Evolutionary conservation across 148 eudicot genomes (phyloP).

Genomic region (Salicornia ramosissima): DNA sequence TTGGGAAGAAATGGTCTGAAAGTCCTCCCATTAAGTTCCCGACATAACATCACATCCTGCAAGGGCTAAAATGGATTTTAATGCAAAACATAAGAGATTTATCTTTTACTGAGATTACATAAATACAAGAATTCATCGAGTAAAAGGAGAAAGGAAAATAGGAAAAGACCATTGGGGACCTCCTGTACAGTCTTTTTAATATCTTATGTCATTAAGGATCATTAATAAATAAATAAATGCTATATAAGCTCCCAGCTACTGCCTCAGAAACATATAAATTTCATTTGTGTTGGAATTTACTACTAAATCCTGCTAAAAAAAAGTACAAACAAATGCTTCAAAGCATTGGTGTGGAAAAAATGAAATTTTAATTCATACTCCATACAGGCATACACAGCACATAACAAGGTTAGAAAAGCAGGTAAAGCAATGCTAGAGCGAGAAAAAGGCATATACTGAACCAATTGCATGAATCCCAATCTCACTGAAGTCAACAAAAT

Average conservation of each 20-base stretch:
- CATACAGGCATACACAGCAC: not conserved
- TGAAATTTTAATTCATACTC: not conserved
- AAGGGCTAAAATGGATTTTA: too few relatives aligned
- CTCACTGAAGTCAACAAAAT: not conserved
- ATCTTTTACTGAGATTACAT: not conserved
- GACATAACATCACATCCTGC: not conserved
- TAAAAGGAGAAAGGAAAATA: not conserved
- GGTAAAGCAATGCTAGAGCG: not conserved
- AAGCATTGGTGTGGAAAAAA: too few relatives aligned
- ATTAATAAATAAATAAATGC: not conserved
- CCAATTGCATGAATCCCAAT: not conserved
- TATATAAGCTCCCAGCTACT: not conserved
- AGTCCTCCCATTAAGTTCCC: too few relatives aligned
- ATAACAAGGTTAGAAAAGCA: not conserved
- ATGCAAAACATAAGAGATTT: too few relatives aligned
- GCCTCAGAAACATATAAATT: not conserved
- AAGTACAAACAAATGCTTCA: too few relatives aligned
- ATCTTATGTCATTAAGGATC: not conserved
- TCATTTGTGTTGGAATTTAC: not conserved
- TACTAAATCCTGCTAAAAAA: too few relatives aligned
- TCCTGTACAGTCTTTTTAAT: not conserved
- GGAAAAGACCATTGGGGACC: not conserved
- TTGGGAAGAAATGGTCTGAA: too few relatives aligned
- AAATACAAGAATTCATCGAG: not conserved
- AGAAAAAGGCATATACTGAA: not conserved